These are phyloP conservation scores for Leonotis leonurus DNA, from an alignment of 257 asterid species.

Conservation along the genomic window DNA sequence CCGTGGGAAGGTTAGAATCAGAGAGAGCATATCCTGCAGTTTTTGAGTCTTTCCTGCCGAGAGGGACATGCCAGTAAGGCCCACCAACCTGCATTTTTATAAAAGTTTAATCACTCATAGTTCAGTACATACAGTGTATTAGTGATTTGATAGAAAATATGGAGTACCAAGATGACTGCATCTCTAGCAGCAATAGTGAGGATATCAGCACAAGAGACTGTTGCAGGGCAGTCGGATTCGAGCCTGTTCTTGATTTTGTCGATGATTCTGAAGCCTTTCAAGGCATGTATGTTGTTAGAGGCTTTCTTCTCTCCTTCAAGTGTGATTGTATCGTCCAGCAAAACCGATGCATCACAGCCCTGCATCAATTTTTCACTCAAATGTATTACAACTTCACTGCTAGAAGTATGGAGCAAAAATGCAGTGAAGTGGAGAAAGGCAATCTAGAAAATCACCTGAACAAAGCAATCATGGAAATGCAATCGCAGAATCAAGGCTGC, in stretches of 20 bases:
- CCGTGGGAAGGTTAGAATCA: conserved; percentile 57
- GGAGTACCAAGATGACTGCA: conserved; percentile 66
- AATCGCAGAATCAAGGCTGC: conserved; percentile 71
- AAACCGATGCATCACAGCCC: conserved; percentile 87
- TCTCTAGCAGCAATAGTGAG: conserved; percentile 91
- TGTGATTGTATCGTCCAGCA: conserved; percentile 69
- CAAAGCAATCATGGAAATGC: conserved; percentile 85
- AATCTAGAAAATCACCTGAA: conserved; percentile 49
- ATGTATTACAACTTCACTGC: neutral
- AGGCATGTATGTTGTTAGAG: conserved; percentile 46
- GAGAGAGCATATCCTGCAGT: conserved; percentile 61
- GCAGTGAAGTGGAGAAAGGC: neutral
- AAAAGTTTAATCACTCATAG: too few species aligned
- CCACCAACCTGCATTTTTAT: conserved; percentile 87
- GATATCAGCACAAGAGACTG: conserved; percentile 84
- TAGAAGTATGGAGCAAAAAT: neutral
- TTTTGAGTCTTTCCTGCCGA: conserved; percentile 79
- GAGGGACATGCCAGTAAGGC: conserved; percentile 86
- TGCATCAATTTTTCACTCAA: conserved; percentile 14
- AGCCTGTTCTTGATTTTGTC: conserved; percentile 65
- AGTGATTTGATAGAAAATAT: neutral
- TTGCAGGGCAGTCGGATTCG: conserved; percentile 81
- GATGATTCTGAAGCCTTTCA: conserved; percentile 74
- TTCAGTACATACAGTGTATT: neutral
- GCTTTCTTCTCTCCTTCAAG: conserved; percentile 76